Conservation (phyloP, 208 protist genomes). For the Novymonas esmeraldas region DNA sequence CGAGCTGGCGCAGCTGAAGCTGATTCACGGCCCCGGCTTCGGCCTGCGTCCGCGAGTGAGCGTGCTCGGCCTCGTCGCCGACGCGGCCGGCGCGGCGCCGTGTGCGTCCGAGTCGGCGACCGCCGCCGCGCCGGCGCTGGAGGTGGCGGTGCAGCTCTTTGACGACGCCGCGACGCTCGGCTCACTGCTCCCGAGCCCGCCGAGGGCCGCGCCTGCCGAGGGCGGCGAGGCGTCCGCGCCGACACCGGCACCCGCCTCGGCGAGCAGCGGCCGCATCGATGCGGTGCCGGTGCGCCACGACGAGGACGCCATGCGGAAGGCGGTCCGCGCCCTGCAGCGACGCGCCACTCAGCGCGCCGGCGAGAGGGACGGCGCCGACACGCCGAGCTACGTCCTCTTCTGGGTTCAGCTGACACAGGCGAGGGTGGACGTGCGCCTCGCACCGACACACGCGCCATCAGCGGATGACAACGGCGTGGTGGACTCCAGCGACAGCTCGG, state of each 20-base stretch:
- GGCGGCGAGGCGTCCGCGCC: neutral
- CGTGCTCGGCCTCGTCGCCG: conserved; percentile 57
- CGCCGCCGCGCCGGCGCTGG: neutral
- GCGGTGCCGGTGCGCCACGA: conserved; percentile 71
- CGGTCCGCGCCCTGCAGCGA: conserved; percentile 56
- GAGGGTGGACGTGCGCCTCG: conserved; percentile 49
- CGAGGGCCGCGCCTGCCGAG: neutral
- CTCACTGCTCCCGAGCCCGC: conserved; percentile 8
- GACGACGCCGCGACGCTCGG: conserved; percentile 43
- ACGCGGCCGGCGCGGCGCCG: conserved; percentile 17
- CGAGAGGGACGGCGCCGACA: neutral
- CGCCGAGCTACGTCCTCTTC: conserved; percentile 44
- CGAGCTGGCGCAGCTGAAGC: conserved; percentile 84
- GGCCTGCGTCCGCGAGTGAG: conserved; percentile 64
- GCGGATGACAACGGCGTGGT: neutral
- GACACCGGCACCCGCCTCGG: neutral
- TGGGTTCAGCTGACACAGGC: conserved; percentile 76
- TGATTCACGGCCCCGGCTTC: conserved; percentile 77
- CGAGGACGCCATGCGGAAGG: conserved; percentile 73
- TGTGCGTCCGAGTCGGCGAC: neutral
- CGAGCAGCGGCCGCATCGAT: conserved; percentile 31
- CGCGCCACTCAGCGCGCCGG: conserved; percentile 19
- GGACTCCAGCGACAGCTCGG: neutral
- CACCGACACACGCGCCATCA: neutral
- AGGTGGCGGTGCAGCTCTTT: conserved; percentile 57